Evolutionary conservation across 176 grass and related monocot genomes (phyloP), one percentile per base, ranked within the genome.

Genomic region (Thalia dealbata): DNA sequence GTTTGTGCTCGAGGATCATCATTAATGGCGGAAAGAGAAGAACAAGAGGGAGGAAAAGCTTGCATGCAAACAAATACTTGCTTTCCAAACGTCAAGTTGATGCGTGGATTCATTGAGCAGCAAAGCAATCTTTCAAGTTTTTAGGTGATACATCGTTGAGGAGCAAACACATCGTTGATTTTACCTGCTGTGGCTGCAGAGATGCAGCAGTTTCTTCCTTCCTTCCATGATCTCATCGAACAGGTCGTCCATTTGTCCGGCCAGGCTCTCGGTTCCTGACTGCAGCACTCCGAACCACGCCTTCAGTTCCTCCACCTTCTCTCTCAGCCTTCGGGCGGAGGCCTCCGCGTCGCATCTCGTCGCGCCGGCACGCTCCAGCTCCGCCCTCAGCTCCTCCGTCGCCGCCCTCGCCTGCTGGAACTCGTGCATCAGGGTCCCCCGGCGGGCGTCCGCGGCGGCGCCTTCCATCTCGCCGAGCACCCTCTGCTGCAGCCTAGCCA

Each of bases 401-500:
- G 82, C 79, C 3, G 80, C 82, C n/a, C 82, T 81, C 69, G 81
- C 84, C 77, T 79, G 67, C 69, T 82, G 73, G 61, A 89, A 87
- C 83, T 92, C 89, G 73, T 78, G 74, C 86, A 96, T 87, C 64
- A 81, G 75, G 75, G 89, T 84, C 32, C 84, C 86, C 68, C 48
- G 30, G 15, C 65, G 56, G 14, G 60, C 68, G 56, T 30, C 4
- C 0, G 27, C 65, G 19, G 27, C 32, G 7, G 38, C 11, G 9
- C 50, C 55, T 72, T 77, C 63, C 12, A 74, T 71, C 78, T 96
- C 89, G 62, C 80, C 76, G 16, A 78, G 84, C 72, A 96, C 79
- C 74, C 84, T 78, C 82, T 96, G 80, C 74, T 87, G 87, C 86
- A 96, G 76, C 76, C 81, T 87, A 58, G 81, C 84, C 67, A 96